phyloP scores from a whole-genome alignment of 352 stramenopile species.

The Pythium phragmitis region DNA sequence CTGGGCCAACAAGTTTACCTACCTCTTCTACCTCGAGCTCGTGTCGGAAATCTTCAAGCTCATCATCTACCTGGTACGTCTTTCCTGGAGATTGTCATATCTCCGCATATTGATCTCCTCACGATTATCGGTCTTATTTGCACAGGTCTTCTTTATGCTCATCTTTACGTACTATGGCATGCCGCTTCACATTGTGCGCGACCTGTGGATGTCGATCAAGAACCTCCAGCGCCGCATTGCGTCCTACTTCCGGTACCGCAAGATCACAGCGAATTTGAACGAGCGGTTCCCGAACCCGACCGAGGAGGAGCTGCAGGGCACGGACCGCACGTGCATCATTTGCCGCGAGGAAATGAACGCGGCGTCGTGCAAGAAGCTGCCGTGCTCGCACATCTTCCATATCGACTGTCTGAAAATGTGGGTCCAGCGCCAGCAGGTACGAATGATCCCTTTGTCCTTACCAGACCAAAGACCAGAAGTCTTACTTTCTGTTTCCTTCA shows the following conservation, averaged over 20 bases:
- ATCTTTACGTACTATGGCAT: slow-evolving; percentile 98
- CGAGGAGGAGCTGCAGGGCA: slow-evolving; percentile 93
- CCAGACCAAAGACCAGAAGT: no score
- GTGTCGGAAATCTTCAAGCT: slow-evolving; percentile 95
- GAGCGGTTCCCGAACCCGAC: slow-evolving; percentile 94
- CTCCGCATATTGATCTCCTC: neutral
- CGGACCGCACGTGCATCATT: slow-evolving; percentile 95
- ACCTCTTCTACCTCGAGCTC: slow-evolving; percentile 96
- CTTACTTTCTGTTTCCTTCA: neutral
- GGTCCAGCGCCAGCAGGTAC: slow-evolving; percentile 96
- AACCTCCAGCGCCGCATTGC: slow-evolving; percentile 80
- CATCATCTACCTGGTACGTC: slow-evolving; percentile 91
- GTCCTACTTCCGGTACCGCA: slow-evolving; percentile 91
- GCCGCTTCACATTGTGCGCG: slow-evolving; percentile 96
- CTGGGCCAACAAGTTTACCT: slow-evolving; percentile 90
- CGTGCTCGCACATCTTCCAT: slow-evolving; percentile 98
- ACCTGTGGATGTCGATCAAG: slow-evolving; percentile 94
- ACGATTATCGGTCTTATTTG: slow-evolving; percentile 5
- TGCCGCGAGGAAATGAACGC: slow-evolving; percentile 94
- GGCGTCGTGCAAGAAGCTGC: slow-evolving; percentile 93
- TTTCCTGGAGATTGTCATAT: neutral
- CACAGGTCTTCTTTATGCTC: slow-evolving; percentile 95
- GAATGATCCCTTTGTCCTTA: neutral
- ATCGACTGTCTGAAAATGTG: slow-evolving; percentile 98
- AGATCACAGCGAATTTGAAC: slow-evolving; percentile 95